Percentiles rank a stretch among this genome's conserved stretches.
These are phyloP conservation scores for Eragrostis curvula DNA, from an alignment of 176 grass and related monocot species.

Conservation along the genomic window DNA sequence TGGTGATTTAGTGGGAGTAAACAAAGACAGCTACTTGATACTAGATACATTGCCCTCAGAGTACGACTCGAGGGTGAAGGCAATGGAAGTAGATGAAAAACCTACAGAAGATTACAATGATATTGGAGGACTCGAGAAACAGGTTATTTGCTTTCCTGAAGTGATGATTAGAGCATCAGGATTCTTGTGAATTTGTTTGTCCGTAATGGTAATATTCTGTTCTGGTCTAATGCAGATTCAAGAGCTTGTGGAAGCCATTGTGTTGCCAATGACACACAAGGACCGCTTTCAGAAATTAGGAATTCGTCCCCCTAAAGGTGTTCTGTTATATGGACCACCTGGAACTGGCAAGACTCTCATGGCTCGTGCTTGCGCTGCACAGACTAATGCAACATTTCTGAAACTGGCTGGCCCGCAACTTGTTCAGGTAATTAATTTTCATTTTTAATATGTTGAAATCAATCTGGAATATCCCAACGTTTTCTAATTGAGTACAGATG, in stretches of 20 bases:
- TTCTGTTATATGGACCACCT: constrained; percentile 97
- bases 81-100: constrained; percentile 96
- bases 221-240: constrained; percentile 65
- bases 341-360: constrained; percentile 96
- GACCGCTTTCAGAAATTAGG: constrained; percentile 88
- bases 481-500: neutral
- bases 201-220: neutral
- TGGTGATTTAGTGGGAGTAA: constrained; percentile 91
- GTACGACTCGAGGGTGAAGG: constrained; percentile 94
- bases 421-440: constrained; percentile 62
- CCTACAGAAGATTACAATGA: constrained; percentile 96
- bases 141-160: constrained; percentile 51
- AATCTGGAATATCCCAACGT: neutral
- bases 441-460: neutral
- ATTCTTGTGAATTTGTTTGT: neutral
- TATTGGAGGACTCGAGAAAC: constrained; percentile 91
- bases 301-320: constrained; percentile 92
- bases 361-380: constrained; percentile 90
- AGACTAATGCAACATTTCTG: constrained; percentile 93
- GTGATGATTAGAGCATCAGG: neutral
- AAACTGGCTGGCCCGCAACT: constrained; percentile 92
- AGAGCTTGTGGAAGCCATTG: constrained; percentile 96
- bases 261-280: constrained; percentile 87
- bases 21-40: constrained; percentile 95
- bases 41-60: constrained; percentile 87